A percentile compares a stretch with the other conserved stretches of the same genome.
These are phyloP conservation scores for Aspergillus caelatus DNA, from an alignment of 2,329 filamentous ascomycete genomes.

Conservation along the genomic window DNA sequence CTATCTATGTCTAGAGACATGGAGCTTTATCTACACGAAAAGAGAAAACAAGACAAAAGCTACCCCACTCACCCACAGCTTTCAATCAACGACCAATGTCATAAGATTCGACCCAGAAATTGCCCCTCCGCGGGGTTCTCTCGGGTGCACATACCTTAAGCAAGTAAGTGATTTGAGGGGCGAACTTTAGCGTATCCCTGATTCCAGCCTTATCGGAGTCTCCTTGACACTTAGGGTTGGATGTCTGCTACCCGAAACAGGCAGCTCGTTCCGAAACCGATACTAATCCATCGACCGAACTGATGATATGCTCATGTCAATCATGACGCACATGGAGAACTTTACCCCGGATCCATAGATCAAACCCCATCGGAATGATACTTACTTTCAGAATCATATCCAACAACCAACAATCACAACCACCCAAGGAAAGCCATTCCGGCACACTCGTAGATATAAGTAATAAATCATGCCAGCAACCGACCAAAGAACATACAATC, in stretches of 20 bases:
- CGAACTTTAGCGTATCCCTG: background rate
- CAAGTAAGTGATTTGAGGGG: constrained; percentile 3
- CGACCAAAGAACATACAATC: background rate
- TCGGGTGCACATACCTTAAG: background rate
- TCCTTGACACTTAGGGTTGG: background rate
- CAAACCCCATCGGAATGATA: background rate
- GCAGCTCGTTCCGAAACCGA: background rate
- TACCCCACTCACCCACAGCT: background rate
- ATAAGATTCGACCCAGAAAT: background rate
- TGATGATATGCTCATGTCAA: background rate
- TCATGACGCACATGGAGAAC: background rate
- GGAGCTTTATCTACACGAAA: background rate
- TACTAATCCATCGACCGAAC: too few relatives aligned
- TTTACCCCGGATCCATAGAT: background rate
- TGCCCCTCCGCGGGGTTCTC: background rate
- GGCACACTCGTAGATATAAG: background rate
- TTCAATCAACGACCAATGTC: background rate
- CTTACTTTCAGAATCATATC: background rate
- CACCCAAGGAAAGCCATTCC: background rate
- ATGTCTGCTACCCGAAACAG: background rate
- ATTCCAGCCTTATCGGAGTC: background rate
- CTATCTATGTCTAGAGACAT: background rate
- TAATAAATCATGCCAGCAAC: background rate
- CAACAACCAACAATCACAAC: background rate
- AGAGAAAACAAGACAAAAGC: background rate